Evolutionary conservation across 2,329 filamentous ascomycete species (phyloP).

Genomic region (Neoarthrinium moseri): DNA sequence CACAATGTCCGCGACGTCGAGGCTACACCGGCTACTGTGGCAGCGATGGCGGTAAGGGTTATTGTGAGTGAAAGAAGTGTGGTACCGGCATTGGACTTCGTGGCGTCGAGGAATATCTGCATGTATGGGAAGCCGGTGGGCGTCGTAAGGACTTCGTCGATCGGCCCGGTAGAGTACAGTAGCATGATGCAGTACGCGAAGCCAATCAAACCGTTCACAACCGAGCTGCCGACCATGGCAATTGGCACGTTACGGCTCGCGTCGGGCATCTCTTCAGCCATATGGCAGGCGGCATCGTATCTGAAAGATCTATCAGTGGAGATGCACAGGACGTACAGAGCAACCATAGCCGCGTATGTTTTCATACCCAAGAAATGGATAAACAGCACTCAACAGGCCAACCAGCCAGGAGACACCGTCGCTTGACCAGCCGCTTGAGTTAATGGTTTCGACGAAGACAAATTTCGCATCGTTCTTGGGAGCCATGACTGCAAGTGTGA

Average conservation of each 20-base stretch:
- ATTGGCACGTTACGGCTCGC: slow-evolving; percentile 30
- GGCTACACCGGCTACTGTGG: slow-evolving; percentile 29
- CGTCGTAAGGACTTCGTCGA: slow-evolving; percentile 35
- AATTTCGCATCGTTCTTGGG: slow-evolving; percentile 26
- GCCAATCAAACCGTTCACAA: slow-evolving; percentile 44
- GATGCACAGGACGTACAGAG: too few species aligned
- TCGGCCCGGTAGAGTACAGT: slow-evolving; percentile 39
- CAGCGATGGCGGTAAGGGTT: slow-evolving; percentile 25
- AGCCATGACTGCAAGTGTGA: slow-evolving; percentile 28
- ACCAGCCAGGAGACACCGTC: slow-evolving; percentile 32
- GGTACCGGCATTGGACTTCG: slow-evolving; percentile 21
- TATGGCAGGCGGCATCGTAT: slow-evolving; percentile 32
- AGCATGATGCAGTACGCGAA: slow-evolving; percentile 40
- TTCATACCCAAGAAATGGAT: slow-evolving; percentile 31
- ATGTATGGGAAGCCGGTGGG: slow-evolving; percentile 42
- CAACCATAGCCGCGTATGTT: too few species aligned
- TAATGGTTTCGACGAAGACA: slow-evolving; percentile 30
- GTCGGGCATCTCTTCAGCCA: slow-evolving; percentile 32
- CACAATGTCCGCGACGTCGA: slow-evolving; percentile 26
- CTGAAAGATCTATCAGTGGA: slow-evolving; percentile 11
- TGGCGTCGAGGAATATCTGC: slow-evolving; percentile 34
- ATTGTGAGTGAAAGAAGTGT: slow-evolving; percentile 28
- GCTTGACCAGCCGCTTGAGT: slow-evolving; percentile 29
- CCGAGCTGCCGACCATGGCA: slow-evolving; percentile 32
- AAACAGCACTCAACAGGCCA: slow-evolving; percentile 29